Evolutionary conservation across 139 green algal species (phyloP).

Genomic region (Ettlia oleoabundans): DNA sequence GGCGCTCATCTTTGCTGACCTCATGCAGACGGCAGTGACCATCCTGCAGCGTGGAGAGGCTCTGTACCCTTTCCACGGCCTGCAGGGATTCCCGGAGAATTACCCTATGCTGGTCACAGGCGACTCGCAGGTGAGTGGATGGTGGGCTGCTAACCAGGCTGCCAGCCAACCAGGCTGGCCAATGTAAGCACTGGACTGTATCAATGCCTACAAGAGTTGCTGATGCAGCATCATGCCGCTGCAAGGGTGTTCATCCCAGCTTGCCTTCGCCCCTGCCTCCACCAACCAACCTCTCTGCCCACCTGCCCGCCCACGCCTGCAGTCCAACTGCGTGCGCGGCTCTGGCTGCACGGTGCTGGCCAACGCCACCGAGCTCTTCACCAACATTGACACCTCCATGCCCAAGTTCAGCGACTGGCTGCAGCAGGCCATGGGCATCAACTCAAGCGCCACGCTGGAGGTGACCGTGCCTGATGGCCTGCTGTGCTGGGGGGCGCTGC

Average conservation of each 20-base stretch:
- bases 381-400: slow-evolving; percentile 29
- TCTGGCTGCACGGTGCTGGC: slow-evolving; percentile 24
- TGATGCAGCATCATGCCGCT: background rate
- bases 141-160: background rate
- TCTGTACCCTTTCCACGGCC: slow-evolving; percentile 41
- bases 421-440: slow-evolving; percentile 49
- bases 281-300: background rate
- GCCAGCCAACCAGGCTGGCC: background rate
- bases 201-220: background rate
- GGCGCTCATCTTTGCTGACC: slow-evolving; percentile 47
- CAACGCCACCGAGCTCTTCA: slow-evolving; percentile 37
- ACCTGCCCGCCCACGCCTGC: background rate
- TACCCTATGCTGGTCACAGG: slow-evolving; percentile 41
- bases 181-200: too few species aligned
- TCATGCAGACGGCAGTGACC: slow-evolving; percentile 49
- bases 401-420: slow-evolving; percentile 38
- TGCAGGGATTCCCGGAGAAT: slow-evolving; percentile 31
- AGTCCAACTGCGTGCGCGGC: slow-evolving; percentile 34
- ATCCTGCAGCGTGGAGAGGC: slow-evolving; percentile 40
- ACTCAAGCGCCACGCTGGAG: slow-evolving; percentile 37
- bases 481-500: too few species aligned
- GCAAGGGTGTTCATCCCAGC: background rate
- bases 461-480: too few species aligned
- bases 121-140: slow-evolving; percentile 21
- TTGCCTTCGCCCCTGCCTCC: background rate